Percentiles rank a stretch among this genome's conserved stretches.
These are phyloP conservation scores for Hirschfeldia incana DNA, from an alignment of 345 rosid genomes.

Conservation along the genomic window DNA sequence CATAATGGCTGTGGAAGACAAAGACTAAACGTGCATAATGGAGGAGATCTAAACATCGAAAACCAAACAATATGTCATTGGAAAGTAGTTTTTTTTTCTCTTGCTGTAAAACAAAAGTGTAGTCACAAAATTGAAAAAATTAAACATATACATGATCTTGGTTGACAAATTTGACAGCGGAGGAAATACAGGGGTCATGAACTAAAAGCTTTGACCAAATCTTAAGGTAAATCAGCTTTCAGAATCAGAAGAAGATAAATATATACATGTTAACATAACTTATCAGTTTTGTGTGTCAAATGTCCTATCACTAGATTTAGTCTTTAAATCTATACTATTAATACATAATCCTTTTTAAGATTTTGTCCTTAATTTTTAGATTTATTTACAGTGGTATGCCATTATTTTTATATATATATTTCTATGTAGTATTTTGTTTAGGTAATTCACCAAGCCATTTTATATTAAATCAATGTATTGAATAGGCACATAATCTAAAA, in stretches of 20 bases:
- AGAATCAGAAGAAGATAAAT: slow-evolving; percentile 21
- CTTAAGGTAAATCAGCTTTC: slow-evolving; percentile 10
- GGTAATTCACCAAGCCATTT: too few species aligned
- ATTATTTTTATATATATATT: too few species aligned
- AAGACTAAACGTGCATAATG: background rate
- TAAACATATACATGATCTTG: background rate
- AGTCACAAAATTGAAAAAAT: background rate
- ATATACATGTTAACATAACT: slow-evolving; percentile 1
- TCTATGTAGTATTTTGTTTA: too few species aligned
- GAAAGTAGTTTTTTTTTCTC: slow-evolving; percentile 13
- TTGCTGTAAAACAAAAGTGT: slow-evolving; percentile 28
- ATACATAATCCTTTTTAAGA: too few species aligned
- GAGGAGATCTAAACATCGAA: slow-evolving; percentile 9
- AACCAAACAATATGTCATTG: slow-evolving; percentile 34
- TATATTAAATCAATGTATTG: too few species aligned
- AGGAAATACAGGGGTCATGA: slow-evolving; percentile 23
- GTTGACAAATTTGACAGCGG: slow-evolving; percentile 23
- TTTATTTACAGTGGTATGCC: too few species aligned
- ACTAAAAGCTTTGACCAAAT: slow-evolving; percentile 32
- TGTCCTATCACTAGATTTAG: background rate
- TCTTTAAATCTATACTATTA: too few species aligned
- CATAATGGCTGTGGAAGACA: background rate
- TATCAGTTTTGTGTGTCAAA: background rate
- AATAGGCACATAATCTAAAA: too few species aligned
- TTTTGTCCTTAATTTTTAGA: too few species aligned